phyloP scores from a whole-genome alignment of 1,284 basidiomycete species.

The Hemileia vastatrix region DNA sequence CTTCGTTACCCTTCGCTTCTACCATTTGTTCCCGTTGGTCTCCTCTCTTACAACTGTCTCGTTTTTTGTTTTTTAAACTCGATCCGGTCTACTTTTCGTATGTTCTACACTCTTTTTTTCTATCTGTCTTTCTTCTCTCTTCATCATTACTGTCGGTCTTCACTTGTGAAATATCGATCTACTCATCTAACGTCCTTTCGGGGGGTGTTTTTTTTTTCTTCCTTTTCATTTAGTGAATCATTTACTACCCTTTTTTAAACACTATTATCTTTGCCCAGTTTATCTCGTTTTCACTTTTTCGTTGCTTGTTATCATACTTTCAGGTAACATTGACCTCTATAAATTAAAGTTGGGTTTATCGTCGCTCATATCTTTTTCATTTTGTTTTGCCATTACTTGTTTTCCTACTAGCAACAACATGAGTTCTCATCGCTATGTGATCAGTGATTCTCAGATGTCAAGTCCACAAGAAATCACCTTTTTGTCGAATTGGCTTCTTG shows the following conservation, averaged over 20 bases:
- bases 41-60: background rate
- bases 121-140: background rate
- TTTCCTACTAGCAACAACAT: background rate
- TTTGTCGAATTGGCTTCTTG: constrained; percentile 4
- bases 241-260: too few species aligned
- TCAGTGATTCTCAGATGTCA: background rate
- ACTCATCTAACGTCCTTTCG: too few species aligned
- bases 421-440: background rate
- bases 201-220: background rate
- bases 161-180: background rate
- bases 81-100: background rate
- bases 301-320: too few species aligned
- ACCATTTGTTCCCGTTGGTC: background rate
- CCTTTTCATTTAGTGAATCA: background rate
- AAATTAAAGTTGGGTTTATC: too few species aligned
- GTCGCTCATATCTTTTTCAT: background rate
- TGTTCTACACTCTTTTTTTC: background rate
- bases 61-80: background rate
- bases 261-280: too few species aligned
- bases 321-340: too few species aligned
- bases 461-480: constrained; percentile 11
- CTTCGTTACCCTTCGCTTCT: background rate
- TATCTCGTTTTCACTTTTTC: too few species aligned
- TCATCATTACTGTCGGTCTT: background rate
- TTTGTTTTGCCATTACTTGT: background rate